phyloP scores from a whole-genome alignment of 768 basidiomycete species.

The Strobilomyces confusus region DNA sequence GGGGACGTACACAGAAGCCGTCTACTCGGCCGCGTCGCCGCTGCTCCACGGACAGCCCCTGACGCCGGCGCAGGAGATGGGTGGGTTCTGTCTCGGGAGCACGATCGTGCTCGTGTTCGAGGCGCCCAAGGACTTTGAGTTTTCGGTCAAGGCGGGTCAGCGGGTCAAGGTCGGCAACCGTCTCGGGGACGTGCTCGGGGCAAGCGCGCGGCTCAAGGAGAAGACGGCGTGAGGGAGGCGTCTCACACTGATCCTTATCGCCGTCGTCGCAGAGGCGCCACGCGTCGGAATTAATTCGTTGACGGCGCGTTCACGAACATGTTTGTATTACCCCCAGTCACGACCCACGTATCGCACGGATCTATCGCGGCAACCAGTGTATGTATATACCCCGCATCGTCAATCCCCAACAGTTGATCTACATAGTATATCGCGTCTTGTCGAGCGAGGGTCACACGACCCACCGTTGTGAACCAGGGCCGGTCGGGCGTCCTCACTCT shows the following conservation, averaged over 20 bases:
- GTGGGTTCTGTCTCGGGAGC: slow-evolving; percentile 92
- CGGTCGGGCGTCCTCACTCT: too few relatives aligned
- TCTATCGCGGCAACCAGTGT: not conserved
- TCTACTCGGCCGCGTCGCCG: slow-evolving; percentile 80
- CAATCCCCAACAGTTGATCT: not conserved
- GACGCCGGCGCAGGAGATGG: slow-evolving; percentile 89
- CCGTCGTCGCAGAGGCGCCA: too few relatives aligned
- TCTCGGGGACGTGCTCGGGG: slow-evolving; percentile 53
- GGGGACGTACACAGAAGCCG: slow-evolving; percentile 89
- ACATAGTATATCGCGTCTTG: not conserved
- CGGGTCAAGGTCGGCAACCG: slow-evolving; percentile 84
- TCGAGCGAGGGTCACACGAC: not conserved
- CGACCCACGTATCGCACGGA: slow-evolving; percentile 3
- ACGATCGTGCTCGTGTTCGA: slow-evolving; percentile 98
- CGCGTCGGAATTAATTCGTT: too few relatives aligned
- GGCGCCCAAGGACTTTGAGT: slow-evolving; percentile 81
- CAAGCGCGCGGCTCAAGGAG: slow-evolving; percentile 20
- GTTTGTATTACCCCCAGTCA: not conserved
- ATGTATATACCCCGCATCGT: slow-evolving; percentile 18
- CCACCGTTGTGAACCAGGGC: too few relatives aligned
- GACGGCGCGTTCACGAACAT: not conserved
- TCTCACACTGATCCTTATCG: too few relatives aligned
- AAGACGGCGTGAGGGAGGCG: slow-evolving; percentile 28
- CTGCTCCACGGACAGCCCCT: slow-evolving; percentile 88
- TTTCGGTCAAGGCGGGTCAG: slow-evolving; percentile 70